phyloP scores from a whole-genome alignment of 208 protist species.

The Entamoeba dispar region DNA sequence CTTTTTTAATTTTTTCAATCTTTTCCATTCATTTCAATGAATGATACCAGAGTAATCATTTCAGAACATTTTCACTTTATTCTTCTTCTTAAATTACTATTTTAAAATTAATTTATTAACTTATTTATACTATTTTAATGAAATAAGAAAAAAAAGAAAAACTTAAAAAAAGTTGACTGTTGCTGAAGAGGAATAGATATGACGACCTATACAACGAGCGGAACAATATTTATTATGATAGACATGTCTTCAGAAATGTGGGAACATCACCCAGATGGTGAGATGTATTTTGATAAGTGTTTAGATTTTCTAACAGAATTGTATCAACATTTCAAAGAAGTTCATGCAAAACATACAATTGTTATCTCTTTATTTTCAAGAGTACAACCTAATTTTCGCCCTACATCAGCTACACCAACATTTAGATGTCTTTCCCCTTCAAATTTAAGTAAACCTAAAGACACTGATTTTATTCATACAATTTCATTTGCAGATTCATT shows the following conservation, averaged over 20 bases:
- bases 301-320: not conserved
- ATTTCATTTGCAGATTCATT: not conserved
- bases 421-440: not conserved
- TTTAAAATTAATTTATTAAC: too few relatives aligned
- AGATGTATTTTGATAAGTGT: not conserved
- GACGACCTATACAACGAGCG: not conserved
- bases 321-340: not conserved
- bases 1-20: too few relatives aligned
- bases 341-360: not conserved
- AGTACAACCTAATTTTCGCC: not conserved
- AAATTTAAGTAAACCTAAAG: not conserved
- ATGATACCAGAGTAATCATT: too few relatives aligned
- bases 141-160: too few relatives aligned
- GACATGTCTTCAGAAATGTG: not conserved
- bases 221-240: not conserved
- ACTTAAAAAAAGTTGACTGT: too few relatives aligned
- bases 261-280: not conserved
- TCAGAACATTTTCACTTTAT: too few relatives aligned
- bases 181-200: not conserved
- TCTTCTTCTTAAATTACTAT: too few relatives aligned
- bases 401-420: not conserved
- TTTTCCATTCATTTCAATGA: too few relatives aligned
- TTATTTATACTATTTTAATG: too few relatives aligned
- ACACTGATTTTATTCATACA: not conserved
- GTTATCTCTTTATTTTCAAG: not conserved